These are phyloP conservation scores for Hypholoma fasciculare DNA, from an alignment of 768 basidiomycete genomes.

Conservation along the genomic window DNA sequence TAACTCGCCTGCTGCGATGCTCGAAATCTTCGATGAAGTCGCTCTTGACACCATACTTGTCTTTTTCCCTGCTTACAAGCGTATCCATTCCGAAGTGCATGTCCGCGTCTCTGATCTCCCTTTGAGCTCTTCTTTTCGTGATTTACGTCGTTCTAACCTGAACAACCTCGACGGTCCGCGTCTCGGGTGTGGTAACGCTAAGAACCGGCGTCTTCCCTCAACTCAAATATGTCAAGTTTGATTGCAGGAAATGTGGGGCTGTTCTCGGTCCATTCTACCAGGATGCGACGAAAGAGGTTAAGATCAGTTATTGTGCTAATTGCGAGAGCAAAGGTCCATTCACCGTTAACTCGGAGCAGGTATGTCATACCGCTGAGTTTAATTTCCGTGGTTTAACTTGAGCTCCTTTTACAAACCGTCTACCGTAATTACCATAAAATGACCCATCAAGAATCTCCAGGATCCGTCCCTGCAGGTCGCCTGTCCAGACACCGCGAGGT, in stretches of 20 bases:
- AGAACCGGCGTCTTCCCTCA: constrained; percentile 98
- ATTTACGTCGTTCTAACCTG: constrained; percentile 87
- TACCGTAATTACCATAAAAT: constrained; percentile 99
- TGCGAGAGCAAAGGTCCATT: constrained; percentile 97
- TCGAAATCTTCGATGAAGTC: constrained; percentile 93
- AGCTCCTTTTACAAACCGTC: constrained; percentile 65
- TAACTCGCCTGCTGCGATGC: constrained; percentile 91
- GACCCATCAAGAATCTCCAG: constrained; percentile 97
- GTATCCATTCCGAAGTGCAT: constrained; percentile 97
- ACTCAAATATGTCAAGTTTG: constrained; percentile 98
- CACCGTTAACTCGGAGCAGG: constrained; percentile 95
- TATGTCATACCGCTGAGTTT: constrained; percentile 28
- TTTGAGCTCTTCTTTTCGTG: constrained; percentile 85
- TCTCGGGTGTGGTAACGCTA: constrained; percentile 96
- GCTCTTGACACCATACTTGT: constrained; percentile 93
- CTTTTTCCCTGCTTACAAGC: constrained; percentile 94
- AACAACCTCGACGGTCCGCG: constrained; percentile 96
- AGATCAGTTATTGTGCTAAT: constrained; percentile 90
- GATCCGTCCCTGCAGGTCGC: constrained; percentile 96
- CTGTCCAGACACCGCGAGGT: constrained; percentile 97
- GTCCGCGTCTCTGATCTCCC: constrained; percentile 96
- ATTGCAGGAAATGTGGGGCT: constrained; percentile 93
- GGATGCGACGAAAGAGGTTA: constrained; percentile 92
- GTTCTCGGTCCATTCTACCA: constrained; percentile 97
- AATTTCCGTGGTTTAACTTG: neutral